phyloP scores from a whole-genome alignment of 139 green algal species.

The Chlorella sorokiniana region DNA sequence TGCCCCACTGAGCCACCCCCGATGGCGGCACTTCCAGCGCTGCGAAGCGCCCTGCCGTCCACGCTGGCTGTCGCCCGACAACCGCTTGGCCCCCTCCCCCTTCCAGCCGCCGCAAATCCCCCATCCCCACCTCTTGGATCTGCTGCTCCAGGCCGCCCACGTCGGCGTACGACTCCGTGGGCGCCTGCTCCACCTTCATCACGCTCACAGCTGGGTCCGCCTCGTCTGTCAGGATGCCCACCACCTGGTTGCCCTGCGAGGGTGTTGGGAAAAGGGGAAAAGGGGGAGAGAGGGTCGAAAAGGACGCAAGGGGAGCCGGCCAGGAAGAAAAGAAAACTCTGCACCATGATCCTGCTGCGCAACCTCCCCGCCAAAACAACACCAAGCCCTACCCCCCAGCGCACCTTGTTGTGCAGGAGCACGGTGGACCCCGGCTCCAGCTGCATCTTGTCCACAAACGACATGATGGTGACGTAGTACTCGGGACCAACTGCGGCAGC shows the following conservation, averaged over 20 bases:
- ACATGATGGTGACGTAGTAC: slow-evolving; percentile 98
- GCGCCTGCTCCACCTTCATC: slow-evolving; percentile 99
- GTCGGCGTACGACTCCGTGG: slow-evolving; percentile 96
- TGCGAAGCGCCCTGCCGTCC: not conserved
- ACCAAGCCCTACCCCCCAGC: not conserved
- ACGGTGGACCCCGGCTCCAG: slow-evolving; percentile 98
- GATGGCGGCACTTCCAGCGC: too few species aligned
- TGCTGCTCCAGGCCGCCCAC: slow-evolving; percentile 95
- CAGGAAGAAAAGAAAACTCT: too few species aligned
- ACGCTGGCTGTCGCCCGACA: too few species aligned
- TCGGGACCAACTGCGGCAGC: slow-evolving; percentile 96
- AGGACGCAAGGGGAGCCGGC: too few species aligned
- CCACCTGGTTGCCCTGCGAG: slow-evolving; percentile 87
- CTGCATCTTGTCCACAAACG: slow-evolving; percentile 98
- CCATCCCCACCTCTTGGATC: not conserved
- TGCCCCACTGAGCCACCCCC: slow-evolving; percentile 50
- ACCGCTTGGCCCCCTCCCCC: not conserved
- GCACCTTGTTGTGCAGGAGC: slow-evolving; percentile 97
- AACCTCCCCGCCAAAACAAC: not conserved
- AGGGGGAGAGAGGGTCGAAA: not conserved
- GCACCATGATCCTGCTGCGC: not conserved
- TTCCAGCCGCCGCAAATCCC: not conserved
- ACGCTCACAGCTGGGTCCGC: slow-evolving; percentile 99
- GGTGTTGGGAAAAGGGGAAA: not conserved
- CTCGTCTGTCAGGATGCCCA: slow-evolving; percentile 96